phyloP scores from a whole-genome alignment of 208 protist species.

The Crithidia thermophila region DNA sequence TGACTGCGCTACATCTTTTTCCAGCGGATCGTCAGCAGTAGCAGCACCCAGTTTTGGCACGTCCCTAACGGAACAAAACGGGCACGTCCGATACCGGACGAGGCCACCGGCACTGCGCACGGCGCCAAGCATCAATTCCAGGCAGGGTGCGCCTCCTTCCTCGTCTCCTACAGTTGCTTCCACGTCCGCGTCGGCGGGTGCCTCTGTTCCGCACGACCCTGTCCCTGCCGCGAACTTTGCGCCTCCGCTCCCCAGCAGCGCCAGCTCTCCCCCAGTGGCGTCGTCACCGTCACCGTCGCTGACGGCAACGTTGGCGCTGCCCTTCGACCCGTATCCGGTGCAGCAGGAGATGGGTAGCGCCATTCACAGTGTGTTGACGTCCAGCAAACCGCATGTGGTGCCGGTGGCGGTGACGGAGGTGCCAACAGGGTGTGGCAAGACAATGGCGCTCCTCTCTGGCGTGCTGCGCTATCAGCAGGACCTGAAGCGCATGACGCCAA shows the following conservation, averaged over 20 bases:
- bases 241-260: neutral
- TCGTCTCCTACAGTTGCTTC: neutral
- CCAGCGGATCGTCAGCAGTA: too few relatives aligned
- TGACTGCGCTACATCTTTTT: too few relatives aligned
- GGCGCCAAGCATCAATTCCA: neutral
- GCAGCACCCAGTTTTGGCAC: too few relatives aligned
- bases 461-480: conserved; percentile 77
- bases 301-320: conserved; percentile 37
- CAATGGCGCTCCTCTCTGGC: conserved; percentile 93
- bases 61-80: too few relatives aligned
- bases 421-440: conserved; percentile 98
- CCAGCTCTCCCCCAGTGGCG: neutral
- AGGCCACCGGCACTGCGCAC: conserved; percentile 1
- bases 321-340: conserved; percentile 79
- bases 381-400: conserved; percentile 28
- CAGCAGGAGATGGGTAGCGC: conserved; percentile 90
- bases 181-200: neutral
- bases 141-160: neutral
- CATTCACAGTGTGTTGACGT: conserved; percentile 46
- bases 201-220: too few relatives aligned
- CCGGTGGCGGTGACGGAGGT: conserved; percentile 88
- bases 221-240: neutral
- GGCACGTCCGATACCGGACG: conserved; percentile 4
- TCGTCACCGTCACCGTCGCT: neutral
- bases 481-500: conserved; percentile 93